phyloP scores from a whole-genome alignment of 768 basidiomycete species.

The Amanita phalloides region DNA sequence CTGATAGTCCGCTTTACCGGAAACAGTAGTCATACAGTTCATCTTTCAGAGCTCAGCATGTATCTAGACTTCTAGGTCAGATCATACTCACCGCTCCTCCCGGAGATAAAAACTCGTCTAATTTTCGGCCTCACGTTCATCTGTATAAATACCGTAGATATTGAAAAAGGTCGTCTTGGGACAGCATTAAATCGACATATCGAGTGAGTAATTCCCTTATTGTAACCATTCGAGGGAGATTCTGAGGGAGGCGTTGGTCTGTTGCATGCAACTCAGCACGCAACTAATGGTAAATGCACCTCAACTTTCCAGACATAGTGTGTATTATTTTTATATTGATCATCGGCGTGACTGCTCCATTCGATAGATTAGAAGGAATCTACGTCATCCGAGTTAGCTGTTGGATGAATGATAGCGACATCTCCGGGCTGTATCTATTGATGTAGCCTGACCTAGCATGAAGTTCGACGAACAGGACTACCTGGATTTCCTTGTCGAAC shows the following conservation, averaged over 20 bases:
- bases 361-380: slow-evolving; percentile 55
- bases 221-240: slow-evolving; percentile 51
- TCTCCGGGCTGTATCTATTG: slow-evolving; percentile 76
- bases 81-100: slow-evolving; percentile 53
- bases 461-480: slow-evolving; percentile 20
- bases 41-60: slow-evolving; percentile 34
- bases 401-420: slow-evolving; percentile 71
- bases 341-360: slow-evolving; percentile 60
- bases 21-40: slow-evolving; percentile 87
- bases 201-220: slow-evolving; percentile 62
- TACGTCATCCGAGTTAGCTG: slow-evolving; percentile 50
- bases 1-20: slow-evolving; percentile 70
- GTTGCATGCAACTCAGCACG: slow-evolving; percentile 3
- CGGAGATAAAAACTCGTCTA: slow-evolving; percentile 68
- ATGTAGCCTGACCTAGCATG: background rate
- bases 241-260: slow-evolving; percentile 59
- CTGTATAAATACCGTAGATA: slow-evolving; percentile 69
- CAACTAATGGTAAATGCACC: background rate
- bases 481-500: slow-evolving; percentile 49
- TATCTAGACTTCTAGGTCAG: background rate
- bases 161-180: slow-evolving; percentile 81
- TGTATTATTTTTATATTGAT: slow-evolving; percentile 25
- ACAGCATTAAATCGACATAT: slow-evolving; percentile 78
- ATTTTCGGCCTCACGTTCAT: slow-evolving; percentile 71
- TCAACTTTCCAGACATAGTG: slow-evolving; percentile 22